A percentile compares a stretch with the other conserved stretches of the same genome.
Evolutionary conservation across 768 basidiomycete genomes (phyloP).

Genomic region (Tulasnella sp.): DNA sequence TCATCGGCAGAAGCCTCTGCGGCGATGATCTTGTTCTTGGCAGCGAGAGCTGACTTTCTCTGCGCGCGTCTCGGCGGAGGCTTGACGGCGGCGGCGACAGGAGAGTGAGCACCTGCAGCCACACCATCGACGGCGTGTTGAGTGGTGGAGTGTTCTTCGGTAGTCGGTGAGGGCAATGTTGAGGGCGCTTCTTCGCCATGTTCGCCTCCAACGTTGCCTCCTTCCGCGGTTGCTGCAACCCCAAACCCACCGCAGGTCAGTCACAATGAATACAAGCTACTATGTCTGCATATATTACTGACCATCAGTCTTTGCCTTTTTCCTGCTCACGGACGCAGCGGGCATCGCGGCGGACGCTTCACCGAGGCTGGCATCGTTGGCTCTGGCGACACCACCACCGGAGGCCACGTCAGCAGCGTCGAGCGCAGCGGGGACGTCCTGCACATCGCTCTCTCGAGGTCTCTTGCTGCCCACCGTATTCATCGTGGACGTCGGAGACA

Average conservation of each 20-base stretch:
- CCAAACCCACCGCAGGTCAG: no score
- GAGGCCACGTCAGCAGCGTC: constrained; percentile 7
- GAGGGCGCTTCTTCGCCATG: no score
- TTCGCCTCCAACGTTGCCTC: no score
- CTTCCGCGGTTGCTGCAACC: no score
- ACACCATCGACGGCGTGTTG: background rate
- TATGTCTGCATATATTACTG: no score
- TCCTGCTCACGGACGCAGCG: no score
- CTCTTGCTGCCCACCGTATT: constrained; percentile 1
- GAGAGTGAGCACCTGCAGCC: background rate
- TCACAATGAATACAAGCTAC: no score
- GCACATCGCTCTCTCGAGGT: constrained; percentile 12
- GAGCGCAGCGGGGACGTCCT: background rate
- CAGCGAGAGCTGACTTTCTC: constrained; percentile 1
- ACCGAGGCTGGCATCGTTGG: constrained; percentile 4
- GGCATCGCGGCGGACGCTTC: no score
- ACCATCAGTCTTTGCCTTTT: no score
- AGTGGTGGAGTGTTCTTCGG: background rate
- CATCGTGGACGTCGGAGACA: background rate
- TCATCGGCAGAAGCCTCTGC: constrained; percentile 2
- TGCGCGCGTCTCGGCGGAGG: constrained; percentile 1
- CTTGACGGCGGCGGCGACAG: background rate
- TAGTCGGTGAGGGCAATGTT: no score
- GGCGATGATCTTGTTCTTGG: constrained; percentile 9
- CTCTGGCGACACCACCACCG: background rate